These are phyloP conservation scores for Isabelozyma rhagii DNA, from an alignment of 805 yeast species.

Conservation along the genomic window DNA sequence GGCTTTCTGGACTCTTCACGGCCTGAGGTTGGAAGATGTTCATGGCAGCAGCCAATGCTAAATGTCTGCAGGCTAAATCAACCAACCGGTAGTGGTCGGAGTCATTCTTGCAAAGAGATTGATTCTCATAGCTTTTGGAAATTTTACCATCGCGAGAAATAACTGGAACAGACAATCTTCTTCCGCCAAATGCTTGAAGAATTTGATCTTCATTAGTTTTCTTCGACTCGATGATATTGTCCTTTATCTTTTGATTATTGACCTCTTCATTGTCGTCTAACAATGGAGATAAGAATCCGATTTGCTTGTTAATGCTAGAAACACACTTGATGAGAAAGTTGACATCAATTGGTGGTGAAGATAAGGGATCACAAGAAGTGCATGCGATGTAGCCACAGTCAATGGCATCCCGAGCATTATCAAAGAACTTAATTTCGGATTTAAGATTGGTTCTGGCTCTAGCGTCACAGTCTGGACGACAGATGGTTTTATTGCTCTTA, in stretches of 20 bases:
- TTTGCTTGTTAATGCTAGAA: conserved; percentile 49
- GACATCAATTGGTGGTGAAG: conserved; percentile 44
- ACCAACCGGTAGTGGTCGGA: conserved; percentile 67
- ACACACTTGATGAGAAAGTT: conserved; percentile 48
- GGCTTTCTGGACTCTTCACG: conserved; percentile 14
- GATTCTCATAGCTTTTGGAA: conserved; percentile 19
- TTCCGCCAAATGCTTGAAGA: conserved; percentile 16
- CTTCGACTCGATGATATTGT: conserved; percentile 28
- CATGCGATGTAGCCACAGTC: conserved; percentile 50
- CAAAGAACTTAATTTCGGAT: conserved; percentile 45
- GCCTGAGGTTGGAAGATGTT: conserved; percentile 25
- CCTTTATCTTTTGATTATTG: conserved; percentile 34
- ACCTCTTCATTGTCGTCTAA: conserved; percentile 43
- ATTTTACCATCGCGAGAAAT: conserved; percentile 19
- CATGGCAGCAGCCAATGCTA: conserved; percentile 73
- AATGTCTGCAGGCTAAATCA: conserved; percentile 78
- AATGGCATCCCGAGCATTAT: conserved; percentile 39
- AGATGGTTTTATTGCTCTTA: conserved; percentile 39
- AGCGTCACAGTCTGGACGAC: conserved; percentile 69
- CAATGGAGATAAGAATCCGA: conserved; percentile 56
- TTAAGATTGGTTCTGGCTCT: conserved; percentile 40
- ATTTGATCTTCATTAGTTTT: conserved; percentile 21
- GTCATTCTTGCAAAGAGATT: conserved; percentile 52
- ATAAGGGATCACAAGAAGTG: conserved; percentile 51
- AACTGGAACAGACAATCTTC: conserved; percentile 29